Evolutionary conservation across 2,329 filamentous ascomycete genomes (phyloP).

Genomic region (Microsporum canis): DNA sequence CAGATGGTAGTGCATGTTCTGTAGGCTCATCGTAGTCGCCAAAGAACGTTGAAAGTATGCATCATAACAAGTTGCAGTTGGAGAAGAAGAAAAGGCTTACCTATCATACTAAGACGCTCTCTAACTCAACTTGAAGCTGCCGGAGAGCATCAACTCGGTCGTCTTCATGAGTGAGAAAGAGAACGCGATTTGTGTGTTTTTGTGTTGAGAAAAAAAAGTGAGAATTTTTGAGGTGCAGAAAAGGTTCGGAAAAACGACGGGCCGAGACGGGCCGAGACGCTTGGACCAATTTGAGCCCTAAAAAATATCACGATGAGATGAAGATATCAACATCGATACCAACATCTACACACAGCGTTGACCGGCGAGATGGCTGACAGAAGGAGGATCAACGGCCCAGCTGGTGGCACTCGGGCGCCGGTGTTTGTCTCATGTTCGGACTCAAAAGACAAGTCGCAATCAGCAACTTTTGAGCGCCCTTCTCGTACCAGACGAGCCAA

Average conservation of each 20-base stretch:
- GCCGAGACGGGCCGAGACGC: background rate
- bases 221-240: slow-evolving; percentile 3
- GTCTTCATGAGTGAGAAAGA: background rate
- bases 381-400: slow-evolving; percentile 79
- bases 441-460: slow-evolving; percentile 38
- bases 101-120: background rate
- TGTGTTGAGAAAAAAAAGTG: background rate
- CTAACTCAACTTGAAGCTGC: background rate
- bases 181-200: background rate
- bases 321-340: background rate
- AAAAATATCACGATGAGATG: background rate
- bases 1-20: slow-evolving; percentile 54
- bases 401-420: slow-evolving; percentile 63
- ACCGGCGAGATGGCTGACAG: slow-evolving; percentile 58
- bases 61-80: slow-evolving; percentile 10
- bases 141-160: background rate
- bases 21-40: slow-evolving; percentile 45
- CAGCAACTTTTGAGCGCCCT: slow-evolving; percentile 38
- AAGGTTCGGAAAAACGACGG: slow-evolving; percentile 4
- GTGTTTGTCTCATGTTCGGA: slow-evolving; percentile 46
- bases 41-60: slow-evolving; percentile 38
- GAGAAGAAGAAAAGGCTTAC: background rate
- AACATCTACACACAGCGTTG: background rate
- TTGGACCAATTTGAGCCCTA: background rate
- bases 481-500: slow-evolving; percentile 52